phyloP scores from a whole-genome alignment of 371 early-diverging fungal genomes.

The Nematocida ironsii region DNA sequence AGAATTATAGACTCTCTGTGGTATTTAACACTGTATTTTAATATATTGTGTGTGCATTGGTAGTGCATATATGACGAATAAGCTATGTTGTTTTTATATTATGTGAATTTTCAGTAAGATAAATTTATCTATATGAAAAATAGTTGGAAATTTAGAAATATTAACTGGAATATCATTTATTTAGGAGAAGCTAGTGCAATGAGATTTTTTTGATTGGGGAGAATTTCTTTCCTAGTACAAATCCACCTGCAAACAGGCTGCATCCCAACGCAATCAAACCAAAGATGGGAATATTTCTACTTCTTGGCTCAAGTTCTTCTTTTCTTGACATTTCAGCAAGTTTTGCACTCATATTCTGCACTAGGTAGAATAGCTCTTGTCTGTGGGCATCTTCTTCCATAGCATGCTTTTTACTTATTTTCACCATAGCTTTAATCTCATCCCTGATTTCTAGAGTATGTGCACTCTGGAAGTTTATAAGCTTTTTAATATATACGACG shows the following conservation, averaged over 20 bases:
- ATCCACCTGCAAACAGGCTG: not conserved
- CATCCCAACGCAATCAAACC: not conserved
- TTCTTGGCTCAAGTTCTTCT: not conserved
- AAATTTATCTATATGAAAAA: too few relatives aligned
- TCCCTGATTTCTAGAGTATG: constrained; percentile 56
- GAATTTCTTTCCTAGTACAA: not conserved
- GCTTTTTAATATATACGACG: constrained; percentile 52
- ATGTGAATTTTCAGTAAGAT: too few relatives aligned
- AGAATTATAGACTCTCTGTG: too few relatives aligned
- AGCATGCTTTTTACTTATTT: constrained; percentile 33
- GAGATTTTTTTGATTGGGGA: not conserved
- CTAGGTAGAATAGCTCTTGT: constrained; percentile 17
- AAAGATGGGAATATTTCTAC: not conserved
- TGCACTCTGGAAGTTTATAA: constrained; percentile 50
- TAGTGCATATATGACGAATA: too few relatives aligned
- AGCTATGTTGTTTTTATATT: too few relatives aligned
- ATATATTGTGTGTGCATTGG: too few relatives aligned
- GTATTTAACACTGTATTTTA: too few relatives aligned
- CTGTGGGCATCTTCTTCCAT: constrained; percentile 15
- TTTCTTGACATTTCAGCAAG: not conserved
- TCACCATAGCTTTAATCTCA: constrained; percentile 2
- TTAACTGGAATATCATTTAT: too few relatives aligned
- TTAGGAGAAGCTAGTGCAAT: not conserved
- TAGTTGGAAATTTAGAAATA: too few relatives aligned
- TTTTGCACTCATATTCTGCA: not conserved